phyloP scores from a whole-genome alignment of 106 monocot genomes.

The Xerophyta viscosa region DNA sequence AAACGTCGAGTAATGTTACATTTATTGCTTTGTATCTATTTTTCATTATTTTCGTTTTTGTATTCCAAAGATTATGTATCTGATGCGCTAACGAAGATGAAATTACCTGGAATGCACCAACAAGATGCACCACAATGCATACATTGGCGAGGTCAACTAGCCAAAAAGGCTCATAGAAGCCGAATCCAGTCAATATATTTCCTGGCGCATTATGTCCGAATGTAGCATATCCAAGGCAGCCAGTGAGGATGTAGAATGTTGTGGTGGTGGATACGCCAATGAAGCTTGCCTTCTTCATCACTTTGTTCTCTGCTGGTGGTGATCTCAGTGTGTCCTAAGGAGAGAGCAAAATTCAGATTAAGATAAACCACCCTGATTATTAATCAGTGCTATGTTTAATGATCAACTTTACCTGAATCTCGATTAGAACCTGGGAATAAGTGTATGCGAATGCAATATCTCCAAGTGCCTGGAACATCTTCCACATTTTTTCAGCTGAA shows the following conservation, averaged over 20 bases:
- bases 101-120: slow-evolving; percentile 53
- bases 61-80: too few species aligned
- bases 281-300: slow-evolving; percentile 54
- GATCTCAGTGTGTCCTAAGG: slow-evolving; percentile 58
- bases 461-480: slow-evolving; percentile 40
- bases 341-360: too few species aligned
- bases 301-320: slow-evolving; percentile 61
- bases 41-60: too few species aligned
- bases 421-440: slow-evolving; percentile 41
- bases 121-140: slow-evolving; percentile 48
- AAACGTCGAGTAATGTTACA: too few species aligned
- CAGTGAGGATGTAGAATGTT: slow-evolving; percentile 41
- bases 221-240: slow-evolving; percentile 52
- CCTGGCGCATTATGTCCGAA: slow-evolving; percentile 54
- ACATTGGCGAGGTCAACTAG: slow-evolving; percentile 45
- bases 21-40: too few species aligned
- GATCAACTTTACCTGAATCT: slow-evolving; percentile 30
- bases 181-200: slow-evolving; percentile 62
- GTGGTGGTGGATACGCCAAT: slow-evolving; percentile 54
- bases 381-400: not conserved
- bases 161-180: slow-evolving; percentile 59
- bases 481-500: slow-evolving; percentile 40
- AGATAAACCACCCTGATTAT: not conserved
- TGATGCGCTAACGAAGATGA: not conserved
- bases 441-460: slow-evolving; percentile 54